phyloP scores from a whole-genome alignment of 2,329 filamentous ascomycete species.

The Neofusicoccum sp. region DNA sequence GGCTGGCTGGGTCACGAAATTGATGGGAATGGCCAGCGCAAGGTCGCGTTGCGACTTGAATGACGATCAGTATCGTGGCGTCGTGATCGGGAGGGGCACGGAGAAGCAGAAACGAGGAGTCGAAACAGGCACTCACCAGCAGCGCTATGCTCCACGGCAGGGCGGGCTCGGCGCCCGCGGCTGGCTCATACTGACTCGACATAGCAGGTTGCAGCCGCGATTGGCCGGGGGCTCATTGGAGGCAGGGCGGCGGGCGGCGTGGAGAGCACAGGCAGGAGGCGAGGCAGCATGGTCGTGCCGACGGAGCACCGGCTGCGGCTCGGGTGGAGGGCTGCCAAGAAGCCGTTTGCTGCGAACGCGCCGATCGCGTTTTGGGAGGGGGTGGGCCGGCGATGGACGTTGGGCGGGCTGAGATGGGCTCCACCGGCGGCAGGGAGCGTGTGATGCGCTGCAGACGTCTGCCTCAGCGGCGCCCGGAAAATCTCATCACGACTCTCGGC shows the following conservation, averaged over 20 bases:
- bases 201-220: background rate
- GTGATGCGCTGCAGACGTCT: background rate
- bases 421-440: background rate
- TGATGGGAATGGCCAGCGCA: slow-evolving; percentile 58
- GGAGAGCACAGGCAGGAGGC: slow-evolving; percentile 13
- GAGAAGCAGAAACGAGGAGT: background rate
- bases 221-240: background rate
- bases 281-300: background rate
- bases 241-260: background rate
- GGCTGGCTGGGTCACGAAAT: slow-evolving; percentile 58
- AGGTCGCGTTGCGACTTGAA: slow-evolving; percentile 61
- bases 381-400: slow-evolving; percentile 10
- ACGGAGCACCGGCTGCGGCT: slow-evolving; percentile 6
- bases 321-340: slow-evolving; percentile 1
- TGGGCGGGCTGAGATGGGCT: background rate
- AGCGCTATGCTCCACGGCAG: slow-evolving; percentile 23
- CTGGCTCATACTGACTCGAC: slow-evolving; percentile 21
- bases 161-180: slow-evolving; percentile 17
- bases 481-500: slow-evolving; percentile 2
- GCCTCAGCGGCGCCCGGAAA: background rate
- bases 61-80: background rate
- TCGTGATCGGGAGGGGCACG: background rate
- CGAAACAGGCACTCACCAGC: slow-evolving; percentile 20
- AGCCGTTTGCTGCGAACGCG: background rate
- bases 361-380: background rate